Percentiles rank a stretch among this genome's conserved stretches.
Conservation (phyloP, 139 green algal genomes). For the Monoraphidium neglectum region DNA sequence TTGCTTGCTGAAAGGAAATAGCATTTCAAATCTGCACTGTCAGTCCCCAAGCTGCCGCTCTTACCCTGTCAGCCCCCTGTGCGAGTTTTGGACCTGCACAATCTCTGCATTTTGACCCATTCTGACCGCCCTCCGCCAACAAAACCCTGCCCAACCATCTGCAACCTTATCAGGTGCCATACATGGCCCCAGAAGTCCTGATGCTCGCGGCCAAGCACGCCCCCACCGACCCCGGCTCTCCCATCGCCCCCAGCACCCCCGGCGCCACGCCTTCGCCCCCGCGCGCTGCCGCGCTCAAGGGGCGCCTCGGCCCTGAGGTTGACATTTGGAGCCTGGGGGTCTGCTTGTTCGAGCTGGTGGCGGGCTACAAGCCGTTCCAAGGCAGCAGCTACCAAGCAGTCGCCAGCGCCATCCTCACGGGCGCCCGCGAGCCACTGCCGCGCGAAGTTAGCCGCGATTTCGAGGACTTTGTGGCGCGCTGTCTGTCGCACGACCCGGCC, state of each 20-base stretch:
- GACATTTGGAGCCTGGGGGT: constrained; percentile 31
- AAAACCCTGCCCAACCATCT: too few relatives aligned
- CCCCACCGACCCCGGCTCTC: background rate
- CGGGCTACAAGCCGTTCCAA: constrained; percentile 32
- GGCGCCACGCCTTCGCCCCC: too few relatives aligned
- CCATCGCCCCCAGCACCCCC: too few relatives aligned
- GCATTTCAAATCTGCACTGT: too few relatives aligned
- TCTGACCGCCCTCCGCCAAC: too few relatives aligned
- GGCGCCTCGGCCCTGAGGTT: constrained; percentile 16
- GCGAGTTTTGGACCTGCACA: too few relatives aligned
- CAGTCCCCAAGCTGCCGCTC: too few relatives aligned
- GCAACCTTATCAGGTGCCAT: too few relatives aligned
- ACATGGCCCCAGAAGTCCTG: constrained; percentile 75
- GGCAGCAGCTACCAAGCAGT: constrained; percentile 25
- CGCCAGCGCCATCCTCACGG: constrained; percentile 15
- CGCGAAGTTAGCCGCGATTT: constrained; percentile 18
- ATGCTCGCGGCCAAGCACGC: constrained; percentile 11
- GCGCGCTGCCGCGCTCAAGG: too few relatives aligned
- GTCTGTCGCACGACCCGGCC: constrained; percentile 56
- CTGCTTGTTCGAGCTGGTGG: constrained; percentile 33
- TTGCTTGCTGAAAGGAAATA: too few relatives aligned
- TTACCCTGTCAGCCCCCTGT: too few relatives aligned
- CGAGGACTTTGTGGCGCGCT: constrained; percentile 50
- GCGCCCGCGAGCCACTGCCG: constrained; percentile 10
- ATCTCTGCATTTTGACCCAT: too few relatives aligned